phyloP scores from a whole-genome alignment of 1,284 basidiomycete species.

The Apiotrichum siamense region DNA sequence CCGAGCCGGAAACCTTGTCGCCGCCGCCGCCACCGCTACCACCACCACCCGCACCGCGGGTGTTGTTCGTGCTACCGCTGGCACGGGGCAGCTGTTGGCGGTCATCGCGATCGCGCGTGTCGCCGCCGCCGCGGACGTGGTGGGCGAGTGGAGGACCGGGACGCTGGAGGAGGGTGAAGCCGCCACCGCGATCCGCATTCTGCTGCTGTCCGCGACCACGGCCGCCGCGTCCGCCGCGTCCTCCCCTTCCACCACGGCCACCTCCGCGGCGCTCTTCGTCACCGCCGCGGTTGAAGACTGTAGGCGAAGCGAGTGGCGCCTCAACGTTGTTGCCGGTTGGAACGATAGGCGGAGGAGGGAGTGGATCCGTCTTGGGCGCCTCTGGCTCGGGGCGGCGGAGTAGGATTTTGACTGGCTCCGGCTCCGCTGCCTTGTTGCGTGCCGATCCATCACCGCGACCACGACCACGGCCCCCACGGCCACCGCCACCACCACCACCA shows the following conservation, averaged over 20 bases:
- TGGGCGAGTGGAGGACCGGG: slow-evolving; percentile 28
- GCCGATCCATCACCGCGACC: slow-evolving; percentile 1
- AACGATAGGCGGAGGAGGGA: neutral
- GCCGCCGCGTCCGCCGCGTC: neutral
- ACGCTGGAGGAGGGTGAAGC: slow-evolving; percentile 39
- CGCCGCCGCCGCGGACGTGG: neutral
- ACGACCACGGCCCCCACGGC: slow-evolving; percentile 13
- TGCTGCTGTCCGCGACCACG: neutral
- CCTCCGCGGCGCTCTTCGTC: neutral
- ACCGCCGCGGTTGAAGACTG: too few species aligned
- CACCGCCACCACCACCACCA: slow-evolving; percentile 6
- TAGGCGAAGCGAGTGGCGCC: slow-evolving; percentile 1
- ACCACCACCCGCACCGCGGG: too few species aligned
- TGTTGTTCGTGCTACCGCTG: neutral
- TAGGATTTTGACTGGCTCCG: slow-evolving; percentile 35
- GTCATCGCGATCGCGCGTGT: neutral
- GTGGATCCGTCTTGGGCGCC: neutral
- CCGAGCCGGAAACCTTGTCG: neutral
- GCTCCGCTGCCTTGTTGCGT: slow-evolving; percentile 4
- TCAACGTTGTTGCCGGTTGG: neutral
- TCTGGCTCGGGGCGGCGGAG: slow-evolving; percentile 29
- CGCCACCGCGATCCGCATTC: slow-evolving; percentile 14
- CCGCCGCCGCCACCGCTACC: neutral
- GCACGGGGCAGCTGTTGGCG: neutral
- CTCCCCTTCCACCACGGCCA: neutral